Evolutionary conservation across 2,329 filamentous ascomycete species (phyloP), one percentile per base, ranked within the genome.

Genomic region (Pseudophaeomoniella oleicola): DNA sequence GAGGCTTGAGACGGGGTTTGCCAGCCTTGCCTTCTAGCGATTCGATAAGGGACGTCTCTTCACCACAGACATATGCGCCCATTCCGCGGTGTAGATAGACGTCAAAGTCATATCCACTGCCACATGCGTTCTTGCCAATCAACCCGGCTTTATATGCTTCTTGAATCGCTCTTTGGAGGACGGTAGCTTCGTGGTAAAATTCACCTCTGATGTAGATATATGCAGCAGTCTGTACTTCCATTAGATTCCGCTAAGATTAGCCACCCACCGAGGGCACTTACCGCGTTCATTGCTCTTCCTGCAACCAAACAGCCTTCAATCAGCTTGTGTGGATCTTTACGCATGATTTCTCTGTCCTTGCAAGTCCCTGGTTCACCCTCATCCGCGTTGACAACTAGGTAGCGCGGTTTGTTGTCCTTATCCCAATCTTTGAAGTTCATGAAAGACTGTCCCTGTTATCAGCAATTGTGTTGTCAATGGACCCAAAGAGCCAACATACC

Each of bases 371-470:
- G 90, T 65, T 98, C 90, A 54, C 90, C 90, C 68, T 98, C 90
- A 60, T 98, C 90, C 48, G 90, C 90, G 56, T 98, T 98, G 67
- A 98, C 85, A 43, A 98, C 88, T 38, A 98, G 71, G 57, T 98
- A 98, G 54, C 90, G 79, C 46, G 90, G 90, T 65, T 93, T 93
- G 51, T 63, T 81, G 60, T 96, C 90, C 67, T 98, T 93, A 54
- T 98, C 88, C 90, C 90, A 98, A 53, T 86, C 90, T 66, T 94
- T 94, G 71, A 88, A 87, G 72, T 98, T 98, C 90, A 98, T 98
- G 64, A 98, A 98, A 35, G 87, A 94, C 86, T 93, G 54, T 30
- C 45, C n/a, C n/a, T n/a, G 35, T 53, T 51, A 40, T 9, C 27
- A 16, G 33, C 13, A 29, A 27, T 18, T 14, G 35, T 30, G 31